Conservation (phyloP, 164 flowering plant species). For the Santalum album region DNA sequence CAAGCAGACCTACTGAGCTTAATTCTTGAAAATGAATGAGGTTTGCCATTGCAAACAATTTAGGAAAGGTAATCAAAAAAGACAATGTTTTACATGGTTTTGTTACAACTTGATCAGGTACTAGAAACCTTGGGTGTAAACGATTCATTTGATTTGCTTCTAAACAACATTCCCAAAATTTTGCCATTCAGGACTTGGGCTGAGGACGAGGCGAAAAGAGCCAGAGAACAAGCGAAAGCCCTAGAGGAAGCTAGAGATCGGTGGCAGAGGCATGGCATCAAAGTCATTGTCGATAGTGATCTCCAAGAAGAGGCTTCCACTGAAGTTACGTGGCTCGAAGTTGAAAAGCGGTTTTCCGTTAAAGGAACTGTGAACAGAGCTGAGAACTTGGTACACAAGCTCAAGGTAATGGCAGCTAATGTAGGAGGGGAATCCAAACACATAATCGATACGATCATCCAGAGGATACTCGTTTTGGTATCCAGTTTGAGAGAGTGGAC, state of each 20-base stretch:
- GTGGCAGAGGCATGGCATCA: slow-evolving; percentile 84
- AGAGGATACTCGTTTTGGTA: slow-evolving; percentile 38
- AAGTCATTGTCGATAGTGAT: slow-evolving; percentile 74
- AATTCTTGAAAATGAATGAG: too few species aligned
- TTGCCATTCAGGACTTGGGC: slow-evolving; percentile 76
- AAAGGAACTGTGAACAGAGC: slow-evolving; percentile 52
- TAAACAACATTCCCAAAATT: background rate
- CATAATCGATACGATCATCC: slow-evolving; percentile 43
- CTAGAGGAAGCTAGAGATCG: slow-evolving; percentile 90
- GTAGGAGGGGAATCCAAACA: slow-evolving; percentile 48
- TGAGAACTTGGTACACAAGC: slow-evolving; percentile 51
- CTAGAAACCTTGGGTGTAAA: background rate
- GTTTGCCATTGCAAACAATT: too few species aligned
- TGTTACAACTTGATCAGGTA: background rate
- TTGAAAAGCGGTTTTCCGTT: slow-evolving; percentile 33
- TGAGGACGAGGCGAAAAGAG: slow-evolving; percentile 92
- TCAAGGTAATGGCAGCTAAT: slow-evolving; percentile 50
- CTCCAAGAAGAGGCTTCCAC: slow-evolving; percentile 59
- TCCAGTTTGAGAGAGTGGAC: slow-evolving; percentile 34
- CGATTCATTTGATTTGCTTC: background rate
- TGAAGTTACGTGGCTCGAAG: slow-evolving; percentile 63
- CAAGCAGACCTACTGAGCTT: too few species aligned
- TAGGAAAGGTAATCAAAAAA: too few species aligned
- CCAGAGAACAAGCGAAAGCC: slow-evolving; percentile 77
- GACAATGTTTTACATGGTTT: background rate